Percentiles rank a stretch among this genome's conserved stretches.
Evolutionary conservation across 2,329 filamentous ascomycete species (phyloP).

Genomic region (Cercospora zeina): DNA sequence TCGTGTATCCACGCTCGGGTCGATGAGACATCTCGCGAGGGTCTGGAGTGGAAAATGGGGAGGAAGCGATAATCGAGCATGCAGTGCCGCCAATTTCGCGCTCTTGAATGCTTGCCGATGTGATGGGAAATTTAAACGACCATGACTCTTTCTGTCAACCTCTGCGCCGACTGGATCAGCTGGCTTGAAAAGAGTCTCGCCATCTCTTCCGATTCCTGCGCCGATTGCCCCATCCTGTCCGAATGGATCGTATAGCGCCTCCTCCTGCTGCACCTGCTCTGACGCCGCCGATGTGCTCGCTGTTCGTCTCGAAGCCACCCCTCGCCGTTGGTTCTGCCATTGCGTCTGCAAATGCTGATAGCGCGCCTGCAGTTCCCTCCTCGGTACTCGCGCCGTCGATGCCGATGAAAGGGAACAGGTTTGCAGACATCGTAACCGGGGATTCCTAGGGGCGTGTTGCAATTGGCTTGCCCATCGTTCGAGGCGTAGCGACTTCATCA

Average conservation of each 20-base stretch:
- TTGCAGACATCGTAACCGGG: conserved; percentile 42
- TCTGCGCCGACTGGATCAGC: conserved; percentile 15
- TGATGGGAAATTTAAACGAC: conserved; percentile 36
- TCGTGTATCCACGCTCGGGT: conserved; percentile 78
- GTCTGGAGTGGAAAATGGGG: conserved; percentile 80
- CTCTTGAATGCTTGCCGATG: conserved; percentile 60
- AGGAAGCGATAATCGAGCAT: conserved; percentile 82
- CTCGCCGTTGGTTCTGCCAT: conserved; percentile 25
- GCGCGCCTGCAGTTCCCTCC: conserved; percentile 26
- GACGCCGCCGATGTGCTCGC: conserved; percentile 34
- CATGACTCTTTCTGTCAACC: background rate
- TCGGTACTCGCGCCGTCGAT: conserved; percentile 19
- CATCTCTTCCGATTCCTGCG: conserved; percentile 31
- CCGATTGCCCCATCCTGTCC: conserved; percentile 34
- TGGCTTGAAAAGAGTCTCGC: conserved; percentile 10
- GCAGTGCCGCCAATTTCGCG: conserved; percentile 87
- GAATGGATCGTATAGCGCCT: conserved; percentile 10
- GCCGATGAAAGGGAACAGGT: conserved; percentile 32
- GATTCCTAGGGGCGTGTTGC: conserved; percentile 52
- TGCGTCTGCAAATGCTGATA: conserved; percentile 26
- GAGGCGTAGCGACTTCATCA: conserved; percentile 54
- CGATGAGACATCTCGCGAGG: conserved; percentile 80
- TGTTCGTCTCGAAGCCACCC: conserved; percentile 19
- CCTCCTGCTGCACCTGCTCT: conserved; percentile 22
- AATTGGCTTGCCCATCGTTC: conserved; percentile 62